These are phyloP conservation scores for Cornus kousa DNA, from an alignment of 148 eudicot genomes.

Conservation along the genomic window DNA sequence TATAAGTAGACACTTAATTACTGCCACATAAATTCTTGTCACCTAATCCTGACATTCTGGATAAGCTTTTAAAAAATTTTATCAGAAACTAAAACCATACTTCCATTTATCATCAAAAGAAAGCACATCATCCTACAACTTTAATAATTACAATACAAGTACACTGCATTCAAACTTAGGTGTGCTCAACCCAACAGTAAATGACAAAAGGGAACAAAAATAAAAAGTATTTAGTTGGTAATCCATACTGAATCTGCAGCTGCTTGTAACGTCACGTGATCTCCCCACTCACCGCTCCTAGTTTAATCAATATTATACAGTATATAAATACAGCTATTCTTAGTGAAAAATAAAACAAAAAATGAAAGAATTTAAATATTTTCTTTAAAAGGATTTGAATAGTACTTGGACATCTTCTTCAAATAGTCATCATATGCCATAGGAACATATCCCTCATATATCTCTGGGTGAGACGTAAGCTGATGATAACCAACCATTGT, in stretches of 20 bases:
- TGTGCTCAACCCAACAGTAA: background rate
- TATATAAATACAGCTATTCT: conserved; percentile 1
- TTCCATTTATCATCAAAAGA: too few relatives aligned
- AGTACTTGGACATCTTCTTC: conserved; percentile 77
- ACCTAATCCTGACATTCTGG: too few relatives aligned
- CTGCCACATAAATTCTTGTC: too few relatives aligned
- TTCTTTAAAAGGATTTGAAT: background rate
- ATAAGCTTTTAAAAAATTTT: too few relatives aligned
- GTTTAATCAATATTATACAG: conserved; percentile 14
- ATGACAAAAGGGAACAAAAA: background rate
- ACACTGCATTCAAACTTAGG: background rate
- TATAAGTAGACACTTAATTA: too few relatives aligned
- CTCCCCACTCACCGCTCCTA: conserved; percentile 90
- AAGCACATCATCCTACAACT: background rate
- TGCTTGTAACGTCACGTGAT: conserved; percentile 75
- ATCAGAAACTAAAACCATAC: too few relatives aligned
- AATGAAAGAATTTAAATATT: conserved; percentile 10
- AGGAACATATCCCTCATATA: conserved; percentile 89
- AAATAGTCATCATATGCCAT: conserved; percentile 88
- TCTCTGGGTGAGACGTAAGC: conserved; percentile 75
- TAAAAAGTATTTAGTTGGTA: background rate
- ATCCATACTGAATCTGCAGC: conserved; percentile 63
- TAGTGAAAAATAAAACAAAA: background rate
- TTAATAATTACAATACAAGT: too few relatives aligned
- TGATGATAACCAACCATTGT: conserved; percentile 30